Percentiles rank a stretch among this genome's conserved stretches.
Evolutionary conservation across 306 rosid genomes (phyloP).

Genomic region (Argentina anserina): DNA sequence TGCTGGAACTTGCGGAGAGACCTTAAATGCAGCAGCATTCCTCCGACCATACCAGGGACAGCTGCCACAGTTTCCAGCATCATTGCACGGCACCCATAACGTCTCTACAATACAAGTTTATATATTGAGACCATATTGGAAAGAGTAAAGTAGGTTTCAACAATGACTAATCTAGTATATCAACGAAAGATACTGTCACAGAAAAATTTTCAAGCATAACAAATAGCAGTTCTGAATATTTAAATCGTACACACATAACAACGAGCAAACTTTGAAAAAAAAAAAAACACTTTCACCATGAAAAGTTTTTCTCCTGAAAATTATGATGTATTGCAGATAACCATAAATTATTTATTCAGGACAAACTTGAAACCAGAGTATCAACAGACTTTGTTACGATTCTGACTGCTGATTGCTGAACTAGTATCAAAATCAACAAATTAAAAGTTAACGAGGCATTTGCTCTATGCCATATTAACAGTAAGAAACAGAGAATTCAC

Average conservation of each 20-base stretch:
- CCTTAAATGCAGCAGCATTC: slow-evolving; percentile 61
- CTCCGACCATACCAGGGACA: slow-evolving; percentile 85
- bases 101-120: slow-evolving; percentile 39
- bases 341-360: background rate
- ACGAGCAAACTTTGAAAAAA: background rate
- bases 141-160: background rate
- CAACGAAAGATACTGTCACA: background rate
- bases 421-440: background rate
- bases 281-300: background rate
- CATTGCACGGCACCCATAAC: slow-evolving; percentile 83
- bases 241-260: background rate
- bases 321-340: background rate
- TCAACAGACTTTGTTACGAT: background rate
- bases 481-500: background rate
- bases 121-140: slow-evolving; percentile 15
- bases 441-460: background rate
- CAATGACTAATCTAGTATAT: background rate
- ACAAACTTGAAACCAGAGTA: background rate
- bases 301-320: background rate
- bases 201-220: background rate
- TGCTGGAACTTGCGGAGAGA: slow-evolving; percentile 65
- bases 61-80: slow-evolving; percentile 83
- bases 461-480: background rate
- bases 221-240: background rate
- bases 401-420: background rate